A percentile compares a stretch with the other conserved stretches of the same genome.
These are phyloP conservation scores for Talaromyces sp. DNA, from an alignment of 2,329 filamentous ascomycete species.

Conservation along the genomic window DNA sequence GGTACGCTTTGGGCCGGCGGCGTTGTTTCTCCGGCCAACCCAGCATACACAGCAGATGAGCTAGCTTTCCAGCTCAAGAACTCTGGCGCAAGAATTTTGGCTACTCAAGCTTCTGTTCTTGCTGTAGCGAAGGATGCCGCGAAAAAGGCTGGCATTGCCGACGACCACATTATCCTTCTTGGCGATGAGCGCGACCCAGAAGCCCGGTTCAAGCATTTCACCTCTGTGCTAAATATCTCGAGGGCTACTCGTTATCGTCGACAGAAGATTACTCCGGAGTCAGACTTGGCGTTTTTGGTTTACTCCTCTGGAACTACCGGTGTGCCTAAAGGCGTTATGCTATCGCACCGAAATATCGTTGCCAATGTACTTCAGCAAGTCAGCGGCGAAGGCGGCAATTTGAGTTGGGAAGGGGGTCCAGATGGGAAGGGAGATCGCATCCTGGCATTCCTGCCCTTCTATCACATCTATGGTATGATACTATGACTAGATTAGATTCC, in stretches of 20 bases:
- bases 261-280: conserved; percentile 65
- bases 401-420: conserved; percentile 61
- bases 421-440: conserved; percentile 70
- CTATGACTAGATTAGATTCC: no score
- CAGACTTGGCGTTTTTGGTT: conserved; percentile 80
- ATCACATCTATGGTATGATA: conserved; percentile 80
- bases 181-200: conserved; percentile 63
- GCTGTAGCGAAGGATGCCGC: conserved; percentile 69
- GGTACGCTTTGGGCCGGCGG: conserved; percentile 84
- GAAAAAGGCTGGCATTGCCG: conserved; percentile 67
- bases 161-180: conserved; percentile 73
- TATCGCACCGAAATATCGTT: conserved; percentile 81
- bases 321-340: conserved; percentile 85
- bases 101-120: conserved; percentile 72
- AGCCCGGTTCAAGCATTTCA: conserved; percentile 70
- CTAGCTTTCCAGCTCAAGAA: conserved; percentile 82
- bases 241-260: conserved; percentile 61
- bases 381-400: conserved; percentile 57
- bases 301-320: conserved; percentile 92
- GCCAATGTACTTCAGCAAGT: conserved; percentile 67
- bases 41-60: conserved; percentile 81
- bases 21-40: conserved; percentile 81
- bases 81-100: conserved; percentile 71
- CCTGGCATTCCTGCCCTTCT: conserved; percentile 82
- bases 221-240: conserved; percentile 66